Evolutionary conservation across 2,329 filamentous ascomycete genomes (phyloP), one percentile per base, ranked within the genome.

Genomic region (Diplodia intermedia): DNA sequence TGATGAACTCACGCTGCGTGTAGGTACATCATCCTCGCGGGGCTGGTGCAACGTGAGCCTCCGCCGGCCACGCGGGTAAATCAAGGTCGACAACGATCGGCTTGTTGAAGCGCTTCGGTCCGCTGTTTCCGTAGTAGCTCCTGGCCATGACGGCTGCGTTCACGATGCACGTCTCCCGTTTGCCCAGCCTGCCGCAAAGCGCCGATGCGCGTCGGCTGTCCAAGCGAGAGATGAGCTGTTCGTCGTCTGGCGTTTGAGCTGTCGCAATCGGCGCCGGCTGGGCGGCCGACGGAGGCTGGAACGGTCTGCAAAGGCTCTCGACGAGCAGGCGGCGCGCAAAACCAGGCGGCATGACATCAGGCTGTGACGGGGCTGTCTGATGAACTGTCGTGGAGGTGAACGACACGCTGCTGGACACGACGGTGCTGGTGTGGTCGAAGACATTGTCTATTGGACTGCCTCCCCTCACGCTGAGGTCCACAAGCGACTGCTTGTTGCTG

Each of bases 61-160:
- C 60, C 15, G n/a, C 29, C 43, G 43, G 47, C 43, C 60, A 52
- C 14, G 49, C 55, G 43, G 90, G 89, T 69, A 95, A 80, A 71
- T 93, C 88, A 36, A 96, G 75, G 75, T 97, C 92, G 14, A 97
- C 88, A n/a, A 96, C 89, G 71, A 96, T 90, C 23, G 92, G 90
- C 75, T 93, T 91, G 78, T 94, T 89, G 79, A 91, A 88, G 70
- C 79, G 83, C 76, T 89, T 91, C 18, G 87, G 87, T 1, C 79
- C 82, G 40, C 73, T 73, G 23, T 68, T 68, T 14, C 75, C 73
- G 79, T 87, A 47, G 43, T 47, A 89, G 69, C 86, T 89, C 26
- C 84, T 88, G 53, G 88, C 88, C 83, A 91, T 86, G 70, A 94
- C 89, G 23, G 92, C 89, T 33, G 91, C 91, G 79, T 97, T 96